Evolutionary conservation across 2,329 filamentous ascomycete genomes (phyloP).

Genomic region (Claviceps citrina): DNA sequence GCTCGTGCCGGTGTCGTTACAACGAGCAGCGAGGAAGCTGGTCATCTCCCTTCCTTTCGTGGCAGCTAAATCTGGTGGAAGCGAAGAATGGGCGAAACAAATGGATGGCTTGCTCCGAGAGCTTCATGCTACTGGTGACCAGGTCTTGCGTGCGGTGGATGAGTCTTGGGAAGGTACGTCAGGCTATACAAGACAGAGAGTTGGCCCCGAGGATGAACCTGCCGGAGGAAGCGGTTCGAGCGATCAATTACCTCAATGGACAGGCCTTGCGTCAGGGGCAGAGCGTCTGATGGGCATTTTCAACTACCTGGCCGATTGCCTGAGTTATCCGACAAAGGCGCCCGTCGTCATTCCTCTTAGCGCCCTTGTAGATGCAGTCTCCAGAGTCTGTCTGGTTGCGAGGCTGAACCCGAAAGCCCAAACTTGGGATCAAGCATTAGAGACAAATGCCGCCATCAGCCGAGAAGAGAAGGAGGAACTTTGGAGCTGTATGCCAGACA

Average conservation of each 20-base stretch:
- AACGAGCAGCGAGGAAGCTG: constrained; percentile 45
- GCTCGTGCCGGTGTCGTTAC: constrained; percentile 36
- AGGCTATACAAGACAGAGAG: constrained; percentile 27
- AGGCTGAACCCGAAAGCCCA: constrained; percentile 33
- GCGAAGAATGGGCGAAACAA: constrained; percentile 63
- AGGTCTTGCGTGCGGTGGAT: constrained; percentile 60
- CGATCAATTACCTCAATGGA: constrained; percentile 52
- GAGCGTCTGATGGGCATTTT: constrained; percentile 55
- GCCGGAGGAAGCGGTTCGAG: constrained; percentile 28
- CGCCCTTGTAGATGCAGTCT: constrained; percentile 50
- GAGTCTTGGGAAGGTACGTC: constrained; percentile 67
- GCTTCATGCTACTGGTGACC: constrained; percentile 57
- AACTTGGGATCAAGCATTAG: constrained; percentile 34
- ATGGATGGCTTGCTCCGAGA: constrained; percentile 46
- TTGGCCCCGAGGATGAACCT: constrained; percentile 31
- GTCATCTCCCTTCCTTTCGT: constrained; percentile 62
- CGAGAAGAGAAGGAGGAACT: constrained; percentile 71
- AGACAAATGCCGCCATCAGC: constrained; percentile 56
- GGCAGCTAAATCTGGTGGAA: constrained; percentile 61
- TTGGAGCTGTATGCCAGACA: constrained; percentile 54
- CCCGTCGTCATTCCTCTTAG: constrained; percentile 54
- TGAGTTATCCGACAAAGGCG: constrained; percentile 48
- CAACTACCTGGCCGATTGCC: constrained; percentile 44
- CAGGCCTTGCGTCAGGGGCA: constrained; percentile 56
- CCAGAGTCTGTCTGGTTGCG: constrained; percentile 53